Conservation (phyloP, 108 stramenopile genomes). For the Nannochloropsis oceanica region DNA sequence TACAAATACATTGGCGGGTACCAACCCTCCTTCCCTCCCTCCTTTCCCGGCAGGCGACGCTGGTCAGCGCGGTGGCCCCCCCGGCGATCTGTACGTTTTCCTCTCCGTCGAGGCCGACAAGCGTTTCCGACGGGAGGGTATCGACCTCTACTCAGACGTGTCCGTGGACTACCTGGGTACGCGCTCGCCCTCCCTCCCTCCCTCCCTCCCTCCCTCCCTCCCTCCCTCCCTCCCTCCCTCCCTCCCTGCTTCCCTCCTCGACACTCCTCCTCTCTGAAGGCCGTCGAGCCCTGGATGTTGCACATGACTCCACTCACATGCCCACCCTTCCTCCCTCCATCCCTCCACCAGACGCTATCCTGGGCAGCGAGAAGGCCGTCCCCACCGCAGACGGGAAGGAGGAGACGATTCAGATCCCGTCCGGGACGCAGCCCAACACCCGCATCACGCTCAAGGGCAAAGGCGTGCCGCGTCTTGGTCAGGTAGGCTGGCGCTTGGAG, state of each 20-base stretch:
- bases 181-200: neutral
- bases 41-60: slow-evolving; percentile 47
- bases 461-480: neutral
- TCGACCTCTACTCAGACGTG: slow-evolving; percentile 77
- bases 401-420: slow-evolving; percentile 76
- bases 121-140: slow-evolving; percentile 75
- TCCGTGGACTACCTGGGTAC: neutral
- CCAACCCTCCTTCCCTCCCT: neutral
- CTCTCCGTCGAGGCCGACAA: slow-evolving; percentile 74
- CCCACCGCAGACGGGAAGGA: slow-evolving; percentile 79
- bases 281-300: neutral
- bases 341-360: slow-evolving; percentile 79
- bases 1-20: too few relatives aligned
- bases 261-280: too few relatives aligned
- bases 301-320: neutral
- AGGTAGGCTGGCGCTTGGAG: neutral
- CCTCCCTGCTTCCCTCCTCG: neutral
- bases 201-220: neutral
- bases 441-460: neutral
- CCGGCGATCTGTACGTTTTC: slow-evolving; percentile 91
- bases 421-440: slow-evolving; percentile 79
- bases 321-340: slow-evolving; percentile 29
- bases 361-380: slow-evolving; percentile 63
- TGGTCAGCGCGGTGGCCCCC: slow-evolving; percentile 74
- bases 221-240: neutral